phyloP scores from a whole-genome alignment of 495 filamentous ascomycete genomes.

The Alectoria sarmentosa region DNA sequence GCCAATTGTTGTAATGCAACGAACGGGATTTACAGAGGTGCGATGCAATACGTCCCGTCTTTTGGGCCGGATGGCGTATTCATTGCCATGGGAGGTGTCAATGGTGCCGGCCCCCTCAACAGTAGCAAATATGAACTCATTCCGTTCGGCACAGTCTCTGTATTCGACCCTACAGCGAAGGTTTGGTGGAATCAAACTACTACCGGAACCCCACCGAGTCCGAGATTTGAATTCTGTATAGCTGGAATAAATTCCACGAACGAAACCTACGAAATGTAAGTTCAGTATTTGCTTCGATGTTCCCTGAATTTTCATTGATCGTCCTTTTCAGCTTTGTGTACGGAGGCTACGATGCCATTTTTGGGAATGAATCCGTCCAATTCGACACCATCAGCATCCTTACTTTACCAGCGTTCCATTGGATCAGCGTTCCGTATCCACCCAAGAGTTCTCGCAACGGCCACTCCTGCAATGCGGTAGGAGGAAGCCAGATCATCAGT shows the following conservation, averaged over 20 bases:
- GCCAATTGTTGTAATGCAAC: conserved; percentile 1
- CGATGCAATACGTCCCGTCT: conserved; percentile 15
- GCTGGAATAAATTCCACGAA: conserved; percentile 15
- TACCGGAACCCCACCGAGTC: conserved; percentile 14
- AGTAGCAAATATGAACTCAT: too few relatives aligned
- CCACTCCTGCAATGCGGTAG: conserved; percentile 16
- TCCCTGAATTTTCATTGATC: background rate
- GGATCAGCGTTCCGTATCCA: conserved; percentile 28
- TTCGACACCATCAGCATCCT: conserved; percentile 29
- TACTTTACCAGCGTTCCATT: conserved; percentile 40
- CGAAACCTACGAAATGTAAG: conserved; percentile 2
- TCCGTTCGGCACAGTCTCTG: too few relatives aligned
- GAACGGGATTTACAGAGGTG: background rate
- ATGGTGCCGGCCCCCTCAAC: background rate
- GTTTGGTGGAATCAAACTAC: conserved; percentile 23
- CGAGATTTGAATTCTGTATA: conserved; percentile 11
- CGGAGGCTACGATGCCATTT: conserved; percentile 1
- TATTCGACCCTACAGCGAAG: conserved; percentile 14
- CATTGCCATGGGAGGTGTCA: conserved; percentile 10
- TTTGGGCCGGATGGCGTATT: conserved; percentile 20
- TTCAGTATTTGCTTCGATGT: background rate
- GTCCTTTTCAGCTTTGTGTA: conserved; percentile 10
- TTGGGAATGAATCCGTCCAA: background rate
- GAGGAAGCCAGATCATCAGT: conserved; percentile 19
- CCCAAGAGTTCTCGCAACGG: conserved; percentile 1